Evolutionary conservation across 306 rosid species (phyloP).

Genomic region (apple (Malus domestica)): ASM211411v1 NC_041803.1:4019501-4020000

Average conservation of each 20-base stretch:
- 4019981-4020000: slow-evolving; percentile 15
- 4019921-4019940: slow-evolving; percentile 14
- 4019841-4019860: not conserved
- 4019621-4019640: not conserved
- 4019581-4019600: not conserved
- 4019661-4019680: not conserved
- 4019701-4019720: not conserved
- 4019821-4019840: not conserved
- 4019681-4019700: not conserved
- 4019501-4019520: not conserved
- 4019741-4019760: not conserved
- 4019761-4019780: not conserved
- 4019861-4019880: not conserved
- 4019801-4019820: not conserved
- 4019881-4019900: slow-evolving; percentile 7
- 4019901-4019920: slow-evolving; percentile 13
- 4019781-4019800: not conserved
- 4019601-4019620: not conserved
- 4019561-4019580: not conserved
- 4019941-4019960: slow-evolving; percentile 20
- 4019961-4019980: slow-evolving; percentile 18
- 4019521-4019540: not conserved
- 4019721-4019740: not conserved
- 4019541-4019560: not conserved
- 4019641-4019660: not conserved